Conservation (phyloP, 2,329 filamentous ascomycete species). For the Fusarium tupiense region DNA sequence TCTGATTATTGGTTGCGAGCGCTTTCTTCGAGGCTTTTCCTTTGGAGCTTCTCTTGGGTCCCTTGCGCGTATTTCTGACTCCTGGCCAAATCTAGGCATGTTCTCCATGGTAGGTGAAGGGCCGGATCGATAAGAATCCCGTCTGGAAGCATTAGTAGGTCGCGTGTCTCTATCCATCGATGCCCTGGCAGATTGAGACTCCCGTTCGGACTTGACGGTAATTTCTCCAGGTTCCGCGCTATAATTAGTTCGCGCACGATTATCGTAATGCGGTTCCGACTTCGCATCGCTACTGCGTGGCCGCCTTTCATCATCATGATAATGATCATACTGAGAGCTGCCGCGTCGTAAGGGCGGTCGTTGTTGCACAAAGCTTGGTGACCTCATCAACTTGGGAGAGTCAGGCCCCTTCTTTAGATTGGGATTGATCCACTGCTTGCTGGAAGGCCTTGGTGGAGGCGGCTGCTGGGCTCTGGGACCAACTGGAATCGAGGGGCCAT, state of each 20-base stretch:
- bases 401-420: constrained; percentile 61
- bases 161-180: constrained; percentile 41
- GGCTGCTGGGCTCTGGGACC: constrained; percentile 64
- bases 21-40: constrained; percentile 36
- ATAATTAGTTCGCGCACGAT: constrained; percentile 51
- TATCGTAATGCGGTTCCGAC: constrained; percentile 53
- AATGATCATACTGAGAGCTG: constrained; percentile 49
- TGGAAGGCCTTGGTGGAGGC: constrained; percentile 58
- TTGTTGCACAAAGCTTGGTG: constrained; percentile 59
- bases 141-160: constrained; percentile 16
- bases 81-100: constrained; percentile 25
- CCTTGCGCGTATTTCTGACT: constrained; percentile 14
- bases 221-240: constrained; percentile 61
- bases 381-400: constrained; percentile 62
- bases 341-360: constrained; percentile 52
- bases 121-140: constrained; percentile 28
- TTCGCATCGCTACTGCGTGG: constrained; percentile 65
- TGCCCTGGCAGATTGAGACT: constrained; percentile 47
- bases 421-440: constrained; percentile 70
- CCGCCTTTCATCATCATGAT: constrained; percentile 54
- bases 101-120: constrained; percentile 41
- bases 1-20: constrained; percentile 45
- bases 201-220: constrained; percentile 52
- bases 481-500: constrained; percentile 60
- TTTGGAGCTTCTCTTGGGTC: constrained; percentile 20